Evolutionary conservation across 352 stramenopile species (phyloP).

Genomic region (Elongisporangium anandrum): DNA sequence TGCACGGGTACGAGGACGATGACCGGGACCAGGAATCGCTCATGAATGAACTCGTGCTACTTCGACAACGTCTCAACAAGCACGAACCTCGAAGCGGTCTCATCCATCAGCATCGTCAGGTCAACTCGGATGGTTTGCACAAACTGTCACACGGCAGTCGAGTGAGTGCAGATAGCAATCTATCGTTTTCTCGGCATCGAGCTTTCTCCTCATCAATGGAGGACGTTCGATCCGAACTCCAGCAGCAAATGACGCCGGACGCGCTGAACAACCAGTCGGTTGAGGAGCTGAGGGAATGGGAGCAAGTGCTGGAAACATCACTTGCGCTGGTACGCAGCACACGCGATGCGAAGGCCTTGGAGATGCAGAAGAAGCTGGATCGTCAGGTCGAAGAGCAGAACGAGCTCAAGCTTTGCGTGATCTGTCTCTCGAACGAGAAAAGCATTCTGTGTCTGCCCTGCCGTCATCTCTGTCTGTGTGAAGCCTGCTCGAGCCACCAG

Average conservation of each 20-base stretch:
- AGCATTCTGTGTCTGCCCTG: constrained; percentile 81
- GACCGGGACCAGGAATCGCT: constrained; percentile 66
- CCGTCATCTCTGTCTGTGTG: constrained; percentile 77
- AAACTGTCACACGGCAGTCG: not conserved
- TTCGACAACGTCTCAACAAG: constrained; percentile 37
- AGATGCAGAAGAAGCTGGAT: constrained; percentile 73
- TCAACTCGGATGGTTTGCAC: not conserved
- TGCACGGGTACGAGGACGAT: constrained; percentile 63
- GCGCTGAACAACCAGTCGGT: constrained; percentile 25
- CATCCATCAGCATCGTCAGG: not conserved
- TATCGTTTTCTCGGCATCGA: not conserved
- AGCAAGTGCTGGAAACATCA: constrained; percentile 61
- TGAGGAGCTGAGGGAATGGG: constrained; percentile 67
- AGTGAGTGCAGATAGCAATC: not conserved
- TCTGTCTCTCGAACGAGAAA: constrained; percentile 80
- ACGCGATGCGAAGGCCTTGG: constrained; percentile 72
- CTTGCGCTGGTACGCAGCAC: constrained; percentile 44
- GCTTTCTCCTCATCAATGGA: constrained; percentile 11
- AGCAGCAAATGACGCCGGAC: constrained; percentile 14
- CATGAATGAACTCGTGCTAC: constrained; percentile 48
- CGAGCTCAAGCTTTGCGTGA: constrained; percentile 84
- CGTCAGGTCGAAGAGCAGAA: constrained; percentile 73
- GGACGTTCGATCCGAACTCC: constrained; percentile 20
- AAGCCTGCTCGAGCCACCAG: constrained; percentile 59
- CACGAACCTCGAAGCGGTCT: constrained; percentile 11